phyloP scores from a whole-genome alignment of 2,329 filamentous ascomycete genomes.

The Trichoderma guizhouense region DNA sequence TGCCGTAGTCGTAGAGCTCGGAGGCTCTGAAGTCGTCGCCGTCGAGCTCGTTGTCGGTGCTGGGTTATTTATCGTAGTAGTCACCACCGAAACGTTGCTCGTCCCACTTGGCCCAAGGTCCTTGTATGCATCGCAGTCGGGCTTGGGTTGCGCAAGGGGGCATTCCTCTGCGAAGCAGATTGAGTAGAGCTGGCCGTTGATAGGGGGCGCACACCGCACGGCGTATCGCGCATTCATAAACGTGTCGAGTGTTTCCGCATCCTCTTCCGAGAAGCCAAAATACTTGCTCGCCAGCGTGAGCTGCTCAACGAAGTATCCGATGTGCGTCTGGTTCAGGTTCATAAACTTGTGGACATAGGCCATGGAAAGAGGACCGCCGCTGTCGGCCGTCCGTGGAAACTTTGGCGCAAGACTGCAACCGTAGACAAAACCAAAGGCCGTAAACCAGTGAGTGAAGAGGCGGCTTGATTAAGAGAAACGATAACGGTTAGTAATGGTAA shows the following conservation, averaged over 20 bases:
- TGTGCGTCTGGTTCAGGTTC: conserved; percentile 29
- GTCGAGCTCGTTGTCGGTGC: background rate
- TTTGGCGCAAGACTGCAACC: conserved; percentile 25
- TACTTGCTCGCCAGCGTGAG: conserved; percentile 25
- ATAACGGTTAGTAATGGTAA: background rate
- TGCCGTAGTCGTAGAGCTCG: background rate
- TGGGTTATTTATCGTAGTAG: conserved; percentile 3
- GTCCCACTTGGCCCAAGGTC: conserved; percentile 24
- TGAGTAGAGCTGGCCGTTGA: conserved; percentile 25
- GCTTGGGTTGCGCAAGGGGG: conserved; percentile 26
- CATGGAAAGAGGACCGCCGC: conserved; percentile 20
- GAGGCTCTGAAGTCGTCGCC: background rate
- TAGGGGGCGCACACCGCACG: conserved; percentile 26
- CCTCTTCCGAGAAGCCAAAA: conserved; percentile 30
- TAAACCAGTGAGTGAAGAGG: conserved; percentile 31
- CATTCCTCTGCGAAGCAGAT: conserved; percentile 30
- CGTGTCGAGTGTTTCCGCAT: conserved; percentile 24
- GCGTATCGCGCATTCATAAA: conserved; percentile 31
- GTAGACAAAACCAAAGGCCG: conserved; percentile 29
- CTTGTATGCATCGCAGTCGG: conserved; percentile 28
- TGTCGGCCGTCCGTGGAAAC: conserved; percentile 21
- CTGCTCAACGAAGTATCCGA: conserved; percentile 33
- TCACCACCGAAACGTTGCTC: conserved; percentile 12
- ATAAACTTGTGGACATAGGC: conserved; percentile 35
- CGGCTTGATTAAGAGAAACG: conserved; percentile 20